phyloP scores from a whole-genome alignment of 768 basidiomycete genomes.

The Russula sp. region DNA sequence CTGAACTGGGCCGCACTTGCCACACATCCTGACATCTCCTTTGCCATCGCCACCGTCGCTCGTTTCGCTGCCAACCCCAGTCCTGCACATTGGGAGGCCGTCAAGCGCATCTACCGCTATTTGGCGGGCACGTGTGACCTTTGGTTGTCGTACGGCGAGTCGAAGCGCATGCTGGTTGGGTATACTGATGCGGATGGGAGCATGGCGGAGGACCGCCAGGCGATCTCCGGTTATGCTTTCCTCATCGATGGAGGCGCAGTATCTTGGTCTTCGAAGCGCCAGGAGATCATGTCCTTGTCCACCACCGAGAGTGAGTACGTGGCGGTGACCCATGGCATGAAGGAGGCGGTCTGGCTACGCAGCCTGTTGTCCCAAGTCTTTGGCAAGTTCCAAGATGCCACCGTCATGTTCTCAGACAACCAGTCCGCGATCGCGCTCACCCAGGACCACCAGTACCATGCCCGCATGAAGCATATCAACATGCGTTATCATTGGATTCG shows the following conservation, averaged over 20 bases:
- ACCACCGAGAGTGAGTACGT: neutral
- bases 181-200: neutral
- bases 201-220: neutral
- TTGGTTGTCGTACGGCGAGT: neutral
- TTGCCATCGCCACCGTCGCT: neutral
- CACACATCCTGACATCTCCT: neutral
- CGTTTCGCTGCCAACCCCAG: neutral
- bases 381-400: too few species aligned
- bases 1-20: constrained; percentile 27
- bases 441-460: too few species aligned
- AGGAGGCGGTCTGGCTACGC: neutral
- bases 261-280: neutral
- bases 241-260: neutral
- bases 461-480: too few species aligned
- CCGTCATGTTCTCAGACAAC: too few species aligned
- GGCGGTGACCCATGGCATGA: neutral
- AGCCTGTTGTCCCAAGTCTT: neutral
- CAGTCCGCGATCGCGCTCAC: too few species aligned
- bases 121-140: neutral
- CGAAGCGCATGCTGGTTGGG: neutral
- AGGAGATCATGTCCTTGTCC: neutral
- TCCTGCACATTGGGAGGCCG: neutral
- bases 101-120: neutral
- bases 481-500: too few species aligned
- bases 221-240: neutral